Percentiles rank a stretch among this genome's conserved stretches.
Evolutionary conservation across 139 green algal genomes (phyloP).

Genomic region (Chlorella sorokiniana): DNA sequence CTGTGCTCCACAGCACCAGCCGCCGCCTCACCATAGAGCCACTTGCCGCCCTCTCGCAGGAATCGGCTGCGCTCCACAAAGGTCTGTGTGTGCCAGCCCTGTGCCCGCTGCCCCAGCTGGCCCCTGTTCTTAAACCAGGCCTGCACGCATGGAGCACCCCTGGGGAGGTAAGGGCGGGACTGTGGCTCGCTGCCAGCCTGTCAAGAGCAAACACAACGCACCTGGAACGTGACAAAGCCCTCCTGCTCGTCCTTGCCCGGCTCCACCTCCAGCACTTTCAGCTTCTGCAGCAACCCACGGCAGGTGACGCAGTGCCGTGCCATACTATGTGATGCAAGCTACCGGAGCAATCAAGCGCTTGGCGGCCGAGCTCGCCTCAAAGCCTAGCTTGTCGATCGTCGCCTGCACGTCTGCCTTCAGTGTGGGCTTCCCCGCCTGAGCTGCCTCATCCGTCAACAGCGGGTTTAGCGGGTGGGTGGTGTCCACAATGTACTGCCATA

Average conservation of each 20-base stretch:
- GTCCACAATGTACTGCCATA: conserved; percentile 45
- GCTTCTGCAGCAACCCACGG: not conserved
- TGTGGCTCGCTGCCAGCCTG: too few relatives aligned
- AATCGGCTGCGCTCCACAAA: conserved; percentile 47
- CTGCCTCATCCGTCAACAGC: not conserved
- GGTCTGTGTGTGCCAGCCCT: conserved; percentile 46
- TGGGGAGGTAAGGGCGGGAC: too few relatives aligned
- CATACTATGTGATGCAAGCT: too few relatives aligned
- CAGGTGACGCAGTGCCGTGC: too few relatives aligned
- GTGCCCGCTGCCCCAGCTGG: conserved; percentile 45
- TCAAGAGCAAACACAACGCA: not conserved
- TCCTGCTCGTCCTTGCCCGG: conserved; percentile 31
- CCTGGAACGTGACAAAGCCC: conserved; percentile 52
- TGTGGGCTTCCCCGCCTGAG: conserved; percentile 6
- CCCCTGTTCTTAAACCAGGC: conserved; percentile 43
- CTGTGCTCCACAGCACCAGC: not conserved
- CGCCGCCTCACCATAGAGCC: conserved; percentile 38
- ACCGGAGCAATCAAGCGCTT: conserved; percentile 2
- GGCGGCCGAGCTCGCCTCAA: not conserved
- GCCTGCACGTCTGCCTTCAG: conserved; percentile 38
- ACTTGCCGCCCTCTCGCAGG: conserved; percentile 28
- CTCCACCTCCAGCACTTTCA: conserved; percentile 39
- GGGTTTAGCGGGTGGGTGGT: conserved; percentile 57
- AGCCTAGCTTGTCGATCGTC: conserved; percentile 45
- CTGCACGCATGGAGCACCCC: not conserved